Evolutionary conservation across 208 protist species (phyloP), one percentile per base, ranked within the genome.

Genomic region (Crithidia fasciculata): DNA sequence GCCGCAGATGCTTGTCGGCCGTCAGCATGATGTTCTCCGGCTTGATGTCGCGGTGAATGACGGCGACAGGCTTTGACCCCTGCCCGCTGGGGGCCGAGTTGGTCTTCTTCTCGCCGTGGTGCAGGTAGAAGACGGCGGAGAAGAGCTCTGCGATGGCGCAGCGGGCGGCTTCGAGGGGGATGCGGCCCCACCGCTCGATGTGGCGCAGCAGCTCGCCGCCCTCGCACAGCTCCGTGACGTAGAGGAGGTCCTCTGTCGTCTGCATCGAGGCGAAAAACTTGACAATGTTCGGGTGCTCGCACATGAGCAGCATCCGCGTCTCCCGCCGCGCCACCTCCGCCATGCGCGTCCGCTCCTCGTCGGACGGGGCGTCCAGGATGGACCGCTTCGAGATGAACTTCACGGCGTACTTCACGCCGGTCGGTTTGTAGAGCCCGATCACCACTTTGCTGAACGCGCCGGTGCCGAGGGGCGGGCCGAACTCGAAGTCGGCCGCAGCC

Each of bases 31-130:
- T 91, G 76, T 99, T 99, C 75, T 99, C 96, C 10, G 97, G 97
- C 77, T 99, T 99, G 52, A 99, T 90, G 76, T 99, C 98, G 55
- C 97, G 80, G 76, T 99, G 98, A 41, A 99, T 81, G 61, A 99
- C 94, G 19, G 88, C 87, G 39, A 87, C 57, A 9, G 82, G 67
- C 57, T 86, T 88, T 61, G 61, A 37, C 0, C 8, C 57, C 4
- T 49, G 54, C 45, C 60, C 77, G 9, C 49, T 62, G 18, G 77
- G 67, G 5, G 47, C 57, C 18, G 71, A 45, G 54, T 44, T 67
- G 39, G 55, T 72, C n/a, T 75, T 78, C 71, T 95, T 97, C 19
- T 90, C 80, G 40, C 90, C 89, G 74, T 90, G 66, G 83, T 99
- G 98, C 13, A 99, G 82, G 73, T 99, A 99, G 69, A 98, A 98